phyloP scores from a whole-genome alignment of 495 filamentous ascomycete species.

The Xylaria cubensis region DNA sequence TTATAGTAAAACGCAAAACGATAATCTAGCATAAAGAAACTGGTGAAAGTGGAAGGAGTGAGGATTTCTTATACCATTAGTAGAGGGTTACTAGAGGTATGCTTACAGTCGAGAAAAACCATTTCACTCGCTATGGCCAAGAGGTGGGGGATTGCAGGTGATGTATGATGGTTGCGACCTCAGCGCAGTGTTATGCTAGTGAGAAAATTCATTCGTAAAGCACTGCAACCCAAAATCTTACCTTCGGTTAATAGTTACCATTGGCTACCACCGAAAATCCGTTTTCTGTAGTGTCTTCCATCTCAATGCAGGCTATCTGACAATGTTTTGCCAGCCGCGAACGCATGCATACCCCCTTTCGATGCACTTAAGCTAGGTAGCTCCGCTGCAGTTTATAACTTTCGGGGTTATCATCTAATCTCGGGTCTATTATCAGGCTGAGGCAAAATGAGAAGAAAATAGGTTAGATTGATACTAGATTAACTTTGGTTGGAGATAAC shows the following conservation, averaged over 20 bases:
- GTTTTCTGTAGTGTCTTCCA: too few species aligned
- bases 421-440: neutral
- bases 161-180: neutral
- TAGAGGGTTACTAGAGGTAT: neutral
- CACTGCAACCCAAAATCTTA: neutral
- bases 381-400: neutral
- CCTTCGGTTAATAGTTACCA: too few species aligned
- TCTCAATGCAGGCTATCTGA: too few species aligned
- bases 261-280: too few species aligned
- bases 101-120: neutral
- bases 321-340: too few species aligned
- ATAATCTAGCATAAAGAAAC: too few species aligned
- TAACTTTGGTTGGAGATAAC: neutral
- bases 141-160: neutral
- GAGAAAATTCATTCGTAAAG: neutral
- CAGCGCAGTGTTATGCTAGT: neutral
- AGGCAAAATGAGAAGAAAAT: neutral
- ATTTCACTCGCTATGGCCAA: neutral
- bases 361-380: too few species aligned
- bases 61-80: too few species aligned
- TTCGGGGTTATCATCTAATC: neutral
- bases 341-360: too few species aligned
- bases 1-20: too few species aligned
- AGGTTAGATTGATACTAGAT: neutral
- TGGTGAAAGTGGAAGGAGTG: too few species aligned